phyloP scores from a whole-genome alignment of 805 yeast genomes.

The Wickerhamomyces chambardii region DNA sequence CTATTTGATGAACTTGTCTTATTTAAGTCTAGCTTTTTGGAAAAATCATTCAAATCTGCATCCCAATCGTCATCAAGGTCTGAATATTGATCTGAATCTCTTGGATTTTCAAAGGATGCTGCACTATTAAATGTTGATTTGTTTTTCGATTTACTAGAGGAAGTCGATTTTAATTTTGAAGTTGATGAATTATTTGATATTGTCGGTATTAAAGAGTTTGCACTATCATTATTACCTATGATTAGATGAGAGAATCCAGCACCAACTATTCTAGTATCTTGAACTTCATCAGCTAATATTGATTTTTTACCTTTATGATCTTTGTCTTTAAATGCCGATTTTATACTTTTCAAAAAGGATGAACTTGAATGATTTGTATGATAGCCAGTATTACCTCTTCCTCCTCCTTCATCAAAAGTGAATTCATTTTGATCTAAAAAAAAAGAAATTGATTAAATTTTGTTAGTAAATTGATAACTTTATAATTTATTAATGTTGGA shows the following conservation, averaged over 20 bases:
- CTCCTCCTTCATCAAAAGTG: slow-evolving; percentile 61
- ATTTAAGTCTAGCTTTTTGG: slow-evolving; percentile 16
- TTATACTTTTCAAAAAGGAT: slow-evolving; percentile 14
- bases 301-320: slow-evolving; percentile 11
- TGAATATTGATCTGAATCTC: slow-evolving; percentile 33
- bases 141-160: not conserved
- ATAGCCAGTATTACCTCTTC: slow-evolving; percentile 50
- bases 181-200: slow-evolving; percentile 4
- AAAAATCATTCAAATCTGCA: slow-evolving; percentile 48
- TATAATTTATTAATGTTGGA: too few relatives aligned
- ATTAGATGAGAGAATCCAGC: slow-evolving; percentile 51
- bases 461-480: not conserved
- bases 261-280: slow-evolving; percentile 33
- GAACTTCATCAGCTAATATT: slow-evolving; percentile 21
- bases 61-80: slow-evolving; percentile 94
- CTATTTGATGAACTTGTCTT: slow-evolving; percentile 21
- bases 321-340: slow-evolving; percentile 18
- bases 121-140: not conserved
- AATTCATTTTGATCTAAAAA: slow-evolving; percentile 38
- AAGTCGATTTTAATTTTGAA: slow-evolving; percentile 1
- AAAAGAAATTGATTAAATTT: not conserved
- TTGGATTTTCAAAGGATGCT: slow-evolving; percentile 9
- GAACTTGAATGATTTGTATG: slow-evolving; percentile 39
- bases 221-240: slow-evolving; percentile 12
- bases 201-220: slow-evolving; percentile 9